Conservation (phyloP, 2,329 filamentous ascomycete genomes). For the Colletotrichum liaoningense region DNA sequence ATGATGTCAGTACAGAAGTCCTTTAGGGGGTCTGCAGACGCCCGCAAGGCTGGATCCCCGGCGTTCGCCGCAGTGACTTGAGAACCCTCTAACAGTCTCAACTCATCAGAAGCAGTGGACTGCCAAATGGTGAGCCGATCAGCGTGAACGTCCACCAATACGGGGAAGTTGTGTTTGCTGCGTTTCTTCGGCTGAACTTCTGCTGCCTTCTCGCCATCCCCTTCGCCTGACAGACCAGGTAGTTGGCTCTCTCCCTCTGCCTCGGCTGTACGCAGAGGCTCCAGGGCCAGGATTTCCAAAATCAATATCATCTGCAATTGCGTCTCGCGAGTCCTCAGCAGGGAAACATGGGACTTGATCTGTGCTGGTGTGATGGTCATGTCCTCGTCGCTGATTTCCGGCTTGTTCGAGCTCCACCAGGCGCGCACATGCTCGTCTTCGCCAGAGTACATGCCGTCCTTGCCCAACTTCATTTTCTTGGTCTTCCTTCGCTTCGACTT, state of each 20-base stretch:
- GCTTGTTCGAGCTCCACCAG: constrained; percentile 76
- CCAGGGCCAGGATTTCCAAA: constrained; percentile 80
- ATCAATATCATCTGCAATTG: constrained; percentile 85
- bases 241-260: constrained; percentile 58
- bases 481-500: constrained; percentile 61
- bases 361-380: constrained; percentile 60
- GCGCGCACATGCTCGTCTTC: constrained; percentile 73
- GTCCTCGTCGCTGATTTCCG: constrained; percentile 59
- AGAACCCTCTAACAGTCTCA: constrained; percentile 61
- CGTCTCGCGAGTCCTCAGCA: constrained; percentile 79
- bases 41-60: constrained; percentile 51
- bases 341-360: constrained; percentile 71
- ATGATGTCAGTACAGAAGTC: constrained; percentile 87
- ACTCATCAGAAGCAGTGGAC: constrained; percentile 74
- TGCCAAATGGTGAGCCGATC: constrained; percentile 89
- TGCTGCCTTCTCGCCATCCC: constrained; percentile 44
- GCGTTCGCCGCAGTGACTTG: constrained; percentile 50
- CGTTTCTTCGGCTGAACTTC: constrained; percentile 62
- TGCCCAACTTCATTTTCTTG: constrained; percentile 76
- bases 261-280: constrained; percentile 59
- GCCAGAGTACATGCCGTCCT: constrained; percentile 74
- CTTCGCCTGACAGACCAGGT: constrained; percentile 55
- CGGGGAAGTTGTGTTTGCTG: constrained; percentile 71
- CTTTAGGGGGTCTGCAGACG: constrained; percentile 71
- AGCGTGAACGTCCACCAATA: constrained; percentile 78